Percentiles rank a stretch among this genome's conserved stretches.
These are phyloP conservation scores for Monosporascus cannonballus DNA, from an alignment of 2,329 filamentous ascomycete species.

Conservation along the genomic window DNA sequence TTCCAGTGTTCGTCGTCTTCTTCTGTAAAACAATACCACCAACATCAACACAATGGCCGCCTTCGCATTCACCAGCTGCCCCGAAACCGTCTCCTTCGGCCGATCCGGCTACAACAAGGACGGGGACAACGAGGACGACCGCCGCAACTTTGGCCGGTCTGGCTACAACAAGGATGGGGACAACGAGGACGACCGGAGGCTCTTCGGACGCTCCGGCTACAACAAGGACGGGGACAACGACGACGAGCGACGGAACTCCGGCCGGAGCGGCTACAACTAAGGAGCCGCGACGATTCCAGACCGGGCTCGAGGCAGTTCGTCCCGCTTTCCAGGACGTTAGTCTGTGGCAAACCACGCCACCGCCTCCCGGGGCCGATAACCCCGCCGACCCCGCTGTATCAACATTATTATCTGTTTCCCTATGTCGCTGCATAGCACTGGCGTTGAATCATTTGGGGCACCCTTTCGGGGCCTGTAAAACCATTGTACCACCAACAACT, in stretches of 20 bases:
- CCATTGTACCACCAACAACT: no score
- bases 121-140: slow-evolving; percentile 23
- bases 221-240: slow-evolving; percentile 26
- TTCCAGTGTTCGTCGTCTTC: not conserved
- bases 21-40: not conserved
- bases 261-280: slow-evolving; percentile 24
- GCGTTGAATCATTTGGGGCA: not conserved
- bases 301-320: slow-evolving; percentile 6
- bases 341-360: not conserved
- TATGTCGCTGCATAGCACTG: not conserved
- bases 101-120: slow-evolving; percentile 39
- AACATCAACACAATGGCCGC: slow-evolving; percentile 30
- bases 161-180: slow-evolving; percentile 41
- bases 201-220: slow-evolving; percentile 26
- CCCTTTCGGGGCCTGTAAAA: not conserved
- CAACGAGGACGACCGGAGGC: slow-evolving; percentile 30
- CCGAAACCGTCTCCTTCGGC: slow-evolving; percentile 31
- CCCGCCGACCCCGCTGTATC: not conserved
- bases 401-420: not conserved
- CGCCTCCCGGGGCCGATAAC: not conserved
- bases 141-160: slow-evolving; percentile 35
- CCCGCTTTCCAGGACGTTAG: not conserved
- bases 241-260: slow-evolving; percentile 16
- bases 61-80: slow-evolving; percentile 24
- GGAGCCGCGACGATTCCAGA: slow-evolving; percentile 11